These are phyloP conservation scores for Pythium aristosporum DNA, from an alignment of 352 stramenopile genomes.

Conservation along the genomic window DNA sequence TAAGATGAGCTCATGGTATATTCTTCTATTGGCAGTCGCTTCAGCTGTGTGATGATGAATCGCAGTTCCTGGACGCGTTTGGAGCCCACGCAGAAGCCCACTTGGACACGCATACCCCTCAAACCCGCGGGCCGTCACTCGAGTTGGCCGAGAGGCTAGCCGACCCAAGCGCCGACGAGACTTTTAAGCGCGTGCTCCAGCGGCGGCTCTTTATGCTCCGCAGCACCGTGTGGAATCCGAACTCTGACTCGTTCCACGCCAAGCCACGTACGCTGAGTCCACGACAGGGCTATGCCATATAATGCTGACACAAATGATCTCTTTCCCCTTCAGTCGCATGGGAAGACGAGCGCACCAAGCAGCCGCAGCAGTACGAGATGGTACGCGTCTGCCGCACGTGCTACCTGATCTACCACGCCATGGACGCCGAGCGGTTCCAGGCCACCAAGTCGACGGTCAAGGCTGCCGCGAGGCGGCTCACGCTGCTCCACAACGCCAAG, in stretches of 20 bases:
- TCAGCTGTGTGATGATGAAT: constrained; percentile 57
- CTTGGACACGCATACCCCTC: neutral
- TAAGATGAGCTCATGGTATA: neutral
- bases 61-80: constrained; percentile 51
- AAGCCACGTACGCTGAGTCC: constrained; percentile 37
- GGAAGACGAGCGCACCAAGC: constrained; percentile 36
- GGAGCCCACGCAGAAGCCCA: constrained; percentile 54
- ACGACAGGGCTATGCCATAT: neutral
- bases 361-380: constrained; percentile 31
- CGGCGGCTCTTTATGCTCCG: constrained; percentile 68
- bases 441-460: constrained; percentile 30
- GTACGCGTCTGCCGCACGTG: constrained; percentile 28
- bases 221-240: constrained; percentile 68
- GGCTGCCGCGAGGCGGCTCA: constrained; percentile 21
- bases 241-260: constrained; percentile 55
- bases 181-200: constrained; percentile 51
- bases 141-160: neutral
- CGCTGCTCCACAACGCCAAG: constrained; percentile 28
- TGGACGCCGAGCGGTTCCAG: constrained; percentile 30
- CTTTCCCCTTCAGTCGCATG: constrained; percentile 39
- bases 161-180: constrained; percentile 16
- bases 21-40: constrained; percentile 38
- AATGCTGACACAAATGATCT: neutral
- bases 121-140: constrained; percentile 15
- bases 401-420: constrained; percentile 31